Conservation (phyloP, 306 rosid genomes). For the Corylus avellana region DNA sequence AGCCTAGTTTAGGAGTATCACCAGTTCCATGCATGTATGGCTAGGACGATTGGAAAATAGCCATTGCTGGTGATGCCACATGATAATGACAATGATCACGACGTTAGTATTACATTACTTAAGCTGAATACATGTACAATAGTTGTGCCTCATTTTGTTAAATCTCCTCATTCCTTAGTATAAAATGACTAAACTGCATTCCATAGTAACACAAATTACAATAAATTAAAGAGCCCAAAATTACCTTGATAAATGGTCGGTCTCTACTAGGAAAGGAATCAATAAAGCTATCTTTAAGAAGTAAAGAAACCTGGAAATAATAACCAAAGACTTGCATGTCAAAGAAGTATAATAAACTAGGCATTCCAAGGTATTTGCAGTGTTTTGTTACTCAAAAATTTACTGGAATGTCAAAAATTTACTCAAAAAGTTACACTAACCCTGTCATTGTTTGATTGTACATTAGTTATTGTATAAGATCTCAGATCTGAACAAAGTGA, state of each 20-base stretch:
- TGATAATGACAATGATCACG: neutral
- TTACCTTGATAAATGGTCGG: slow-evolving; percentile 87
- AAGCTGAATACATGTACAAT: too few relatives aligned
- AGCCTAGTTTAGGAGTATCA: too few relatives aligned
- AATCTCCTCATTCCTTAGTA: too few relatives aligned
- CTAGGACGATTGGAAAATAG: neutral
- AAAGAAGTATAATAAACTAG: slow-evolving; percentile 21
- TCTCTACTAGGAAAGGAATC: slow-evolving; percentile 83
- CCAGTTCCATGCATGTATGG: neutral
- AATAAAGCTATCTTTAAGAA: slow-evolving; percentile 90
- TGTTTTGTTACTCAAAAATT: slow-evolving; percentile 20
- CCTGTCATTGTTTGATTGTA: slow-evolving; percentile 82
- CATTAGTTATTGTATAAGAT: slow-evolving; percentile 81
- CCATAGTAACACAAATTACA: neutral
- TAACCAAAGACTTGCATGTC: slow-evolving; percentile 20
- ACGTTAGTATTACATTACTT: too few relatives aligned
- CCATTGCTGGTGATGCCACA: neutral
- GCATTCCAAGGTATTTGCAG: neutral
- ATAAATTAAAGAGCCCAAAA: slow-evolving; percentile 10
- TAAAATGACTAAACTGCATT: neutral
- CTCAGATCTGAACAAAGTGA: slow-evolving; percentile 80
- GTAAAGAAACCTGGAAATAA: slow-evolving; percentile 85
- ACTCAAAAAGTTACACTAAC: slow-evolving; percentile 32
- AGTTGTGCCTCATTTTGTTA: neutral
- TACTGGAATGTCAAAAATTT: neutral